phyloP scores from a whole-genome alignment of 495 filamentous ascomycete genomes.

The Thozetella sp. region DNA sequence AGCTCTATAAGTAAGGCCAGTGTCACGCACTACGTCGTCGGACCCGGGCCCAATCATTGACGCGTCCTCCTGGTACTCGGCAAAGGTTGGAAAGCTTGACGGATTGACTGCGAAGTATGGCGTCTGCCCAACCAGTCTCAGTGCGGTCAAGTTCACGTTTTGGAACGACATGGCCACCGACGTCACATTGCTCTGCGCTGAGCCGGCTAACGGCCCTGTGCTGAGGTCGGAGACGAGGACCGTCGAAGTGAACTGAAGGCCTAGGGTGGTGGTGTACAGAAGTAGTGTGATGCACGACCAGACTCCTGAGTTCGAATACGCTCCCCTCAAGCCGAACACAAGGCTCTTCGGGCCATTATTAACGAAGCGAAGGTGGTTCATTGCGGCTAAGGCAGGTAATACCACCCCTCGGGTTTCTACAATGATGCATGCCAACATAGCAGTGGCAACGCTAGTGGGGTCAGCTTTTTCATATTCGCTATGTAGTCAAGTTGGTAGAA shows the following conservation, averaged over 20 bases:
- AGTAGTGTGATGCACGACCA: neutral
- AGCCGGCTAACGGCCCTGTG: neutral
- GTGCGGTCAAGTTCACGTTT: neutral
- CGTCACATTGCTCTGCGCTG: neutral
- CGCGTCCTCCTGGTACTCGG: neutral
- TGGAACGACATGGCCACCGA: neutral
- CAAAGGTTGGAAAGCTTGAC: neutral
- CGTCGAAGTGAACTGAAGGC: neutral
- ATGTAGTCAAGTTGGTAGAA: neutral
- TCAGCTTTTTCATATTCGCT: neutral
- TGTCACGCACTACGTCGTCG: neutral
- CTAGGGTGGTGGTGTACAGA: neutral
- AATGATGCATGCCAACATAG: neutral
- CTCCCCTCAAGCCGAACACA: neutral
- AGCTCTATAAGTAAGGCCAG: neutral
- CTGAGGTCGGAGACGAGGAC: neutral
- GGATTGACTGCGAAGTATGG: neutral
- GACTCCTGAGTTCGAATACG: neutral
- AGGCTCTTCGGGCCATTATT: neutral
- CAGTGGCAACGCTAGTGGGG: neutral
- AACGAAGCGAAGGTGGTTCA: neutral
- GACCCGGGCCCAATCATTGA: neutral
- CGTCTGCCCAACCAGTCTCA: neutral
- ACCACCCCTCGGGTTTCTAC: neutral
- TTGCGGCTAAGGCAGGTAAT: neutral